Base-by-base conservation (phyloP, 2,329 filamentous ascomycete genomes). In the Cladosporium cucumerinum region DNA sequence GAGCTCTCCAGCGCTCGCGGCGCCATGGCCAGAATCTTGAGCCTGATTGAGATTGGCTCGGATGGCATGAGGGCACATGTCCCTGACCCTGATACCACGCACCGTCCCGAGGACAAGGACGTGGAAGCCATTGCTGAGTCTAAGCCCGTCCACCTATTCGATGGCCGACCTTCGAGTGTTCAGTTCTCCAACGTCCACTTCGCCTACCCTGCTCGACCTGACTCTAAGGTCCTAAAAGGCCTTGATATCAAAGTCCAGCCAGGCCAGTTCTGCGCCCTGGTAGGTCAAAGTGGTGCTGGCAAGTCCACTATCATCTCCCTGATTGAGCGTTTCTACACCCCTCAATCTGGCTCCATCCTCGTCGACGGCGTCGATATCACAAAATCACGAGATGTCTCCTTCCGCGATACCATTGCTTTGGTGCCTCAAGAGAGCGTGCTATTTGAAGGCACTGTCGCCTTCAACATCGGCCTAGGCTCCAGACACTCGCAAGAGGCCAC, bases 241-340 rank as follows among this genome's bases (percentile, higher is more conserved):
- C 62, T 82, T 0, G 72, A 74, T 63, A 65, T 82, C 8, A 66
- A 64, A 0, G 74, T 82, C 30, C 69, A 72, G 21, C 71, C 78
- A 57, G 89, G 91, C 59, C 90, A 97, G 74, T 90, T 96, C 0
- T 97, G 96, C 77, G 93, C 93, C 0, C 83, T 97, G 0, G 84
- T 98, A 1, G 93, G 93, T 0, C 93, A 93, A n/a, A 97, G 97
- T 73, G 93, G 93, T 26, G 94, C 93, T 1, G 93, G 93, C 65
- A 97, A 97, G 72, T 92, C 89, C 0, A 96, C 93, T 0, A 96
- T 90, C 0, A 96, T 97, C 70, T 92, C 89, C 1, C 82, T 97
- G 46, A 92, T 98, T 1, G 94, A 98, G 78, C 87, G 95, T n/a
- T 98, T 98, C 77, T 99, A 99, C 76, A 87, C 93, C 65, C 94